Evolutionary conservation across 129 eudicot species (phyloP), one percentile per base, ranked within the genome.

Genomic region (Flaveria linearis): DNA sequence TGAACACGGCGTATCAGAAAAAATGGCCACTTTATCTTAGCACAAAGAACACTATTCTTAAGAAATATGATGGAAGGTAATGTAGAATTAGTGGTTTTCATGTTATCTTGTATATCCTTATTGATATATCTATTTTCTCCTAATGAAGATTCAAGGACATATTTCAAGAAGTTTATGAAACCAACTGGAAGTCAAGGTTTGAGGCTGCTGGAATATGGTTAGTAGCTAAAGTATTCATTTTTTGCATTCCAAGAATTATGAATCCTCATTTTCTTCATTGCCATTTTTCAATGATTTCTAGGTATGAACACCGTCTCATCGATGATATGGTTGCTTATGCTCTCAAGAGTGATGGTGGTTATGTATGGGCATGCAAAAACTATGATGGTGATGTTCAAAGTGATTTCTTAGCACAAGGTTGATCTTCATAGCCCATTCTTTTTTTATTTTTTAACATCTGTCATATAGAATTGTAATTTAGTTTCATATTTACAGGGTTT

Each of bases 291-390:
- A 51, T 52, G 23, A 79, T 60, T 65, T 57, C 23, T 33, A 90
- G 97, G 97, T 94, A 91, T 76, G 98, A 94, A 76, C 98, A 94
- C 85, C 96, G 96, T 75, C 91, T 91, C 28, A 94, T 94, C 51
- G 98, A 94, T 78, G 98, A 91, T 80, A 94, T 94, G 98, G 98
- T 91, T 87, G 98, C 98, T 41, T 94, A 91, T 73, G 90, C 96
- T 79, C 90, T 94, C 3, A 94, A 94, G 93, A 94, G 96, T 57
- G 98, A 91, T 55, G 98, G 98, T 65, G 98, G 93, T 78, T 94
- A 94, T 76, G 98, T 88, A 11, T 94, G 98, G 98, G 97, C 98
- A 69, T 94, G 98, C 88, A 94, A 94, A 79, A 94, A 94, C 85
- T 94, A 94, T 68, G 97, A 91, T 84, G 98, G 98, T n/a, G 98